phyloP scores from a whole-genome alignment of 108 stramenopile genomes.

The Poteriospumella lacustris region DNA sequence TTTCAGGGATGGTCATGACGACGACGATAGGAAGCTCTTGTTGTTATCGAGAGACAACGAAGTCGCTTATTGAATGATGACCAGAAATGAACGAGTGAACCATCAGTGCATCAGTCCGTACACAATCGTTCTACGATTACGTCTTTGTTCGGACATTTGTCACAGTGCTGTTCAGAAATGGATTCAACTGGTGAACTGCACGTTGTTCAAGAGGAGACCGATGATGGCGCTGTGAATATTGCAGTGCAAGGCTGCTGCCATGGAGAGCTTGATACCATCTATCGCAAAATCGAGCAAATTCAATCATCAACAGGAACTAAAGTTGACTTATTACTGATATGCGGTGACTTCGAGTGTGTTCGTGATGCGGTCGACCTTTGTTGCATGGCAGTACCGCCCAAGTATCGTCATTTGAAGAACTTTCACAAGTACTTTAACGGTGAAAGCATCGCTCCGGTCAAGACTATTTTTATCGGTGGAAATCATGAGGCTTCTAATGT shows the following conservation, averaged over 20 bases:
- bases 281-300: constrained; percentile 59
- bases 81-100: too few relatives aligned
- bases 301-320: constrained; percentile 36
- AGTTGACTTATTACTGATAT: constrained; percentile 86
- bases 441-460: constrained; percentile 69
- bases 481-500: constrained; percentile 96
- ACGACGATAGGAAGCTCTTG: too few relatives aligned
- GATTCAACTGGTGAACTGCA: too few relatives aligned
- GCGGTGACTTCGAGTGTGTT: constrained; percentile 95
- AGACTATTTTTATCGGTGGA: constrained; percentile 93
- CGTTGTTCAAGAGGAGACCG: too few relatives aligned
- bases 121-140: too few relatives aligned
- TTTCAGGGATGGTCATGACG: too few relatives aligned
- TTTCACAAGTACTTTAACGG: constrained; percentile 90
- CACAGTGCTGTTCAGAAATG: too few relatives aligned
- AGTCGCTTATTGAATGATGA: too few relatives aligned
- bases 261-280: constrained; percentile 89
- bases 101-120: too few relatives aligned
- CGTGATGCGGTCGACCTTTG: constrained; percentile 75
- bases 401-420: constrained; percentile 74
- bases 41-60: too few relatives aligned
- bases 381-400: constrained; percentile 76
- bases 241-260: constrained; percentile 98
- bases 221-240: too few relatives aligned
- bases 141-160: too few relatives aligned